Evolutionary conservation across 305 asterid genomes (phyloP).

Genomic region (Ajuga reptans): DNA sequence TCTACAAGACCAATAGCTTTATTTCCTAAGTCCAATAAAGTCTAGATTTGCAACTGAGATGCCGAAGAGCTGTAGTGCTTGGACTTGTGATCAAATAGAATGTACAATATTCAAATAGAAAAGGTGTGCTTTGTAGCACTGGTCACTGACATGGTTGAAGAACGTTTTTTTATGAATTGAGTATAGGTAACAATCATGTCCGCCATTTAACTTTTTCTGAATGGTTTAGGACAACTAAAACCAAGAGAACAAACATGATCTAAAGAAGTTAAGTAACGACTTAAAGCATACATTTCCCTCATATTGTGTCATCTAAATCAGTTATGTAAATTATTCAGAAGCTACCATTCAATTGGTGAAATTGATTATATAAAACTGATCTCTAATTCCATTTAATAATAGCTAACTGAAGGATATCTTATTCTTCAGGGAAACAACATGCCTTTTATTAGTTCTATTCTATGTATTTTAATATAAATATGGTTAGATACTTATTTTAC

Average conservation of each 20-base stretch:
- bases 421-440: too few relatives aligned
- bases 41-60: not conserved
- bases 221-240: not conserved
- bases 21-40: not conserved
- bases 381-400: not conserved
- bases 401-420: not conserved
- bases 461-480: conserved; percentile 5
- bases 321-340: not conserved
- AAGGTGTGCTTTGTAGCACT: not conserved
- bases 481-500: not conserved
- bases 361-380: conserved; percentile 1
- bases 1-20: not conserved
- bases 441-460: not conserved
- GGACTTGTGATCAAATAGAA: not conserved
- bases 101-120: not conserved
- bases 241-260: not conserved
- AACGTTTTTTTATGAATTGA: not conserved
- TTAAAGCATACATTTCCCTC: not conserved
- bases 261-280: not conserved
- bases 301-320: not conserved
- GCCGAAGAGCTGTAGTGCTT: not conserved
- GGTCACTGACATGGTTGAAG: not conserved
- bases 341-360: not conserved
- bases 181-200: not conserved
- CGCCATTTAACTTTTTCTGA: not conserved